phyloP scores from a whole-genome alignment of 768 basidiomycete genomes.

The Hygrocybe punicea region DNA sequence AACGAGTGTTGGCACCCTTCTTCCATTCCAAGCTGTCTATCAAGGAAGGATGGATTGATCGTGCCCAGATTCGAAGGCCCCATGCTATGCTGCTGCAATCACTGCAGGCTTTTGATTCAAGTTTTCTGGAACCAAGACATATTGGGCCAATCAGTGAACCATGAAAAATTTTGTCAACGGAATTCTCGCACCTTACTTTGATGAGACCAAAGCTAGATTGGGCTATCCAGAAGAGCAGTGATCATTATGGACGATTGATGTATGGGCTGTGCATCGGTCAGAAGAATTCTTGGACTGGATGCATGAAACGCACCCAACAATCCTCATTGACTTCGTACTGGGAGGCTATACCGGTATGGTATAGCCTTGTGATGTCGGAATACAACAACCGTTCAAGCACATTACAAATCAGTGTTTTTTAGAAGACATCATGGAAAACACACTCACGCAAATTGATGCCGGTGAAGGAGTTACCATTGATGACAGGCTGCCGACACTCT shows the following conservation, averaged over 20 bases:
- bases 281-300: conserved; percentile 37
- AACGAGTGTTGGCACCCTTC: conserved; percentile 21
- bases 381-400: no score
- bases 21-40: conserved; percentile 37
- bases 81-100: conserved; percentile 18
- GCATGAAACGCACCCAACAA: conserved; percentile 21
- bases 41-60: conserved; percentile 22
- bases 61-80: conserved; percentile 14
- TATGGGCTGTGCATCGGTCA: conserved; percentile 39
- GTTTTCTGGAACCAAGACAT: conserved; percentile 20
- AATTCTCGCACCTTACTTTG: conserved; percentile 24
- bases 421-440: neutral
- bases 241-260: conserved; percentile 30
- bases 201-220: conserved; percentile 8
- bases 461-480: neutral
- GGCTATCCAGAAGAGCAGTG: conserved; percentile 19
- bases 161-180: conserved; percentile 21
- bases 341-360: conserved; percentile 33
- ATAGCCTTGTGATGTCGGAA: no score
- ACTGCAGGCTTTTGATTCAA: conserved; percentile 20
- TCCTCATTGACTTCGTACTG: conserved; percentile 32
- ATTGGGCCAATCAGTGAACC: conserved; percentile 28
- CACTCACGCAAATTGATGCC: neutral
- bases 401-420: conserved; percentile 16
- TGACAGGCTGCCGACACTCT: conserved; percentile 4